phyloP scores from a whole-genome alignment of 2,329 filamentous ascomycete genomes.

The Diaporthe longicolla region DNA sequence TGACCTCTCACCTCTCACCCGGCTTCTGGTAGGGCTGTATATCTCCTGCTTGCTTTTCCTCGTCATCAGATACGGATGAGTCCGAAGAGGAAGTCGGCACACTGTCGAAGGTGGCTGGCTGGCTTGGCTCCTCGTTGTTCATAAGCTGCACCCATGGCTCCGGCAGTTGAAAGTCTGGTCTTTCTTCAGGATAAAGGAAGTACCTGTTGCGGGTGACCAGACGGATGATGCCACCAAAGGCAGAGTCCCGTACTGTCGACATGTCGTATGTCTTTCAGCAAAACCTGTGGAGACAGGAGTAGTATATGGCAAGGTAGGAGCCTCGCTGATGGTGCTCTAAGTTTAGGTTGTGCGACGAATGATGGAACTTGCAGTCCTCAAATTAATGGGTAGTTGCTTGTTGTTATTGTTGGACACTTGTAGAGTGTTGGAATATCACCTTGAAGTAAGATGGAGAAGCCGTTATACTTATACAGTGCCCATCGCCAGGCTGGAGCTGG shows the following conservation, averaged over 20 bases:
- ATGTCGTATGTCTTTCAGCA: constrained; percentile 10
- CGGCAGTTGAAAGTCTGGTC: constrained; percentile 74
- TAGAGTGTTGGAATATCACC: background rate
- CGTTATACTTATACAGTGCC: constrained; percentile 1
- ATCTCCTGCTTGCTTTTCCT: constrained; percentile 45
- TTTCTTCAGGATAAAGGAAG: constrained; percentile 76
- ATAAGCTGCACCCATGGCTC: constrained; percentile 77
- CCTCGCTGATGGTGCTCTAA: background rate
- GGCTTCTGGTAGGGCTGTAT: constrained; percentile 42
- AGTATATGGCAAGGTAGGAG: background rate
- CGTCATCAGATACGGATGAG: constrained; percentile 43
- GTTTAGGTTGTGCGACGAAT: background rate
- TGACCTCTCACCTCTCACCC: constrained; percentile 38
- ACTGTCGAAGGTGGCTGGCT: constrained; percentile 39
- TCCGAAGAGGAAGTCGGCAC: constrained; percentile 32
- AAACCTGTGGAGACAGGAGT: background rate
- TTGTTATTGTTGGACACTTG: background rate
- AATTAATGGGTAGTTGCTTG: background rate
- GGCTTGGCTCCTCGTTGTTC: constrained; percentile 75
- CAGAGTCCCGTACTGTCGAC: constrained; percentile 45
- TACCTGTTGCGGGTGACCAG: constrained; percentile 48
- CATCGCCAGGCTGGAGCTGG: background rate
- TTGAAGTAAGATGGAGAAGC: background rate
- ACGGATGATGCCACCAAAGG: constrained; percentile 50
- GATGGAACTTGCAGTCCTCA: background rate